Conservation (phyloP, 2,329 filamentous ascomycete species). For the Ascosphaera pollenicola region DNA sequence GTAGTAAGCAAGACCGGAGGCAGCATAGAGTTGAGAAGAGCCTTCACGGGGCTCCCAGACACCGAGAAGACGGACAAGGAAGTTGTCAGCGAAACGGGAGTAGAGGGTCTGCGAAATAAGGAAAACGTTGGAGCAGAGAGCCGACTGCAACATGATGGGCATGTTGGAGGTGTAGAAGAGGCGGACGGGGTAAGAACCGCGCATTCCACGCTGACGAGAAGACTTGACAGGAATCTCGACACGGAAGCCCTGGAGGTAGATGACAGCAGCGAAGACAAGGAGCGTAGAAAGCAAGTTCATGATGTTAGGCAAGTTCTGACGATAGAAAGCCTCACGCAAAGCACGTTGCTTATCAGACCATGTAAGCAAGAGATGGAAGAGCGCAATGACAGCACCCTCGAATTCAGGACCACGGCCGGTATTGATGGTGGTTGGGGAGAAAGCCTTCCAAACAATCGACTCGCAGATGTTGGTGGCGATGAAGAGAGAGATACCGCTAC, state of each 20-base stretch:
- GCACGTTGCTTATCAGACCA: constrained; percentile 99
- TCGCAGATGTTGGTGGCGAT: constrained; percentile 99
- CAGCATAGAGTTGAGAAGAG: constrained; percentile 82
- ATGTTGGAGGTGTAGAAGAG: constrained; percentile 99
- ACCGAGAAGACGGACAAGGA: constrained; percentile 89
- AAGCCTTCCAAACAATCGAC: constrained; percentile 99
- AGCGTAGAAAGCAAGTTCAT: constrained; percentile 95
- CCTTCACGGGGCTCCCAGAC: constrained; percentile 97
- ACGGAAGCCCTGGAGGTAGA: constrained; percentile 98
- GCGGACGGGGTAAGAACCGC: constrained; percentile 92
- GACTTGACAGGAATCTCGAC: constrained; percentile 99
- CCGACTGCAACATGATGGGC: constrained; percentile 99
- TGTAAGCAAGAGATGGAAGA: constrained; percentile 26
- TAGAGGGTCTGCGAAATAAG: constrained; percentile 98
- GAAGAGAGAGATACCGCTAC: constrained; percentile 96
- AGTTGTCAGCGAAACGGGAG: constrained; percentile 97
- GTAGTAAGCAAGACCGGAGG: constrained; percentile 93
- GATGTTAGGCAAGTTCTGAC: constrained; percentile 98
- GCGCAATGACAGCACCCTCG: constrained; percentile 7
- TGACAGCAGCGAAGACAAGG: constrained; percentile 84
- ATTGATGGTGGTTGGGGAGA: constrained; percentile 98
- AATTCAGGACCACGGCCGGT: constrained; percentile 94
- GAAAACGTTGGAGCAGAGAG: constrained; percentile 97
- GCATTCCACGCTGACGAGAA: constrained; percentile 93
- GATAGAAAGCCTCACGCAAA: constrained; percentile 96